phyloP scores from a whole-genome alignment of 371 early-diverging fungal species.

The Rhizopus delemar region DNA sequence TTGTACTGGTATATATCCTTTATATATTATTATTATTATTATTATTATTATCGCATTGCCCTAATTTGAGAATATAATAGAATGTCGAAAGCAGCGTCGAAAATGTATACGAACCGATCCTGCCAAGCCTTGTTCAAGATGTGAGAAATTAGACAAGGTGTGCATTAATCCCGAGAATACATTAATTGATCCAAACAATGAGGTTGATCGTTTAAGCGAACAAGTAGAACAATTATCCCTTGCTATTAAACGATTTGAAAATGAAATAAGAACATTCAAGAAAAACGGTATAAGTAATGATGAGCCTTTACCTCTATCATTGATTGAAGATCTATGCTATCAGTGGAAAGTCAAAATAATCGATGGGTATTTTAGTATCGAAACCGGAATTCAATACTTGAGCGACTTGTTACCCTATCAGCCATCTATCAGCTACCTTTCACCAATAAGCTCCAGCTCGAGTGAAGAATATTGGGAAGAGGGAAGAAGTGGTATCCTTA shows the following conservation, averaged over 20 bases:
- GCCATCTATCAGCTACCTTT: slow-evolving; percentile 4
- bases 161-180: slow-evolving; percentile 1
- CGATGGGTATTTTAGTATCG: slow-evolving; percentile 19
- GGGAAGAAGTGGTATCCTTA: not conserved
- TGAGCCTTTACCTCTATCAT: not conserved
- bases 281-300: not conserved
- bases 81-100: slow-evolving; percentile 23
- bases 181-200: not conserved
- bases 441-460: not conserved
- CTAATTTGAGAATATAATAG: not conserved
- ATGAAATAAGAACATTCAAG: slow-evolving; percentile 2
- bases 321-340: slow-evolving; percentile 1
- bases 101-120: slow-evolving; percentile 12
- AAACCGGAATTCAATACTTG: slow-evolving; percentile 21
- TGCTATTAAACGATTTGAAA: slow-evolving; percentile 4
- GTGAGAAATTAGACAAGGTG: slow-evolving; percentile 10
- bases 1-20: slow-evolving; percentile 10
- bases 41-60: no score
- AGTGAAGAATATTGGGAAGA: not conserved
- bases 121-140: slow-evolving; percentile 6
- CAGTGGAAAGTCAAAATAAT: slow-evolving; percentile 14
- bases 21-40: not conserved
- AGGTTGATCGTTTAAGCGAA: not conserved
- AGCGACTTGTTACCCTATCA: slow-evolving; percentile 14
- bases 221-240: slow-evolving; percentile 6